Evolutionary conservation across 257 asterid genomes (phyloP).

Genomic region (Primulina eburnea): DNA sequence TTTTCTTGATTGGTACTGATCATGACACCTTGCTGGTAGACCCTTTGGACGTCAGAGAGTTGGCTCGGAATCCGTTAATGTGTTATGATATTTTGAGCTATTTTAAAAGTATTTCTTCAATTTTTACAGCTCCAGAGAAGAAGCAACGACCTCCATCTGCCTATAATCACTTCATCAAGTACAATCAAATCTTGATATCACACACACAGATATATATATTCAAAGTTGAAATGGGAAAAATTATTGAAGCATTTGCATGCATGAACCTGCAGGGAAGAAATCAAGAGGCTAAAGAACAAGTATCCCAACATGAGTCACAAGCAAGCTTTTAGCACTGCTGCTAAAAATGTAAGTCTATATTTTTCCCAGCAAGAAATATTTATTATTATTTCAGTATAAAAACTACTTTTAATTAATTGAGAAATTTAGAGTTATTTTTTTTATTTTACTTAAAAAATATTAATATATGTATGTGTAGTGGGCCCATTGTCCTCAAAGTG

Average conservation of each 20-base stretch:
- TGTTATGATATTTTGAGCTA: not conserved
- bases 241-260: too few relatives aligned
- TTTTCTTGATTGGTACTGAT: not conserved
- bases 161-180: slow-evolving; percentile 84
- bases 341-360: slow-evolving; percentile 63
- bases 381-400: too few relatives aligned
- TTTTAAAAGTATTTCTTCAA: not conserved
- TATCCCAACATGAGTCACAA: slow-evolving; percentile 56
- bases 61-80: too few relatives aligned
- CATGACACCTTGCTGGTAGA: too few relatives aligned
- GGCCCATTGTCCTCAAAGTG: slow-evolving; percentile 35
- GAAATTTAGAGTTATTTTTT: too few relatives aligned
- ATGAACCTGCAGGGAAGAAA: not conserved
- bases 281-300: not conserved
- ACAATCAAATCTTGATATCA: not conserved
- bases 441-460: too few relatives aligned
- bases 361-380: too few relatives aligned
- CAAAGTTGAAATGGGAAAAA: too few relatives aligned
- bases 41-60: too few relatives aligned
- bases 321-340: slow-evolving; percentile 84
- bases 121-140: slow-evolving; percentile 65
- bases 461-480: too few relatives aligned
- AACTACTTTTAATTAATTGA: too few relatives aligned
- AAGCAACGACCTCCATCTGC: slow-evolving; percentile 76
- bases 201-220: too few relatives aligned